These are phyloP conservation scores for Stromatinia cepivora DNA, from an alignment of 2,329 filamentous ascomycete species.

Conservation along the genomic window DNA sequence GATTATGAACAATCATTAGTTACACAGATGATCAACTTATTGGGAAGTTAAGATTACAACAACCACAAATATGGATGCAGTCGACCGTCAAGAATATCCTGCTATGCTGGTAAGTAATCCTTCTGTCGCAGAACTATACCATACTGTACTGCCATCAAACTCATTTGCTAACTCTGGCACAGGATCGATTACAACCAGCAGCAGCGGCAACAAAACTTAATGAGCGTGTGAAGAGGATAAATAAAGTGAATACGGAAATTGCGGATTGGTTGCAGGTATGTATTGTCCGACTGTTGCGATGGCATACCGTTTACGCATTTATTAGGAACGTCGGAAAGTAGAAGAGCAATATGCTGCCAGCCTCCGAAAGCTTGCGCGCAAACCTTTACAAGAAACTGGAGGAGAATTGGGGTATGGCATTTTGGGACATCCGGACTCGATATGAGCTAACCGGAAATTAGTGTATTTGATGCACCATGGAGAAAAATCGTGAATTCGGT, in stretches of 20 bases:
- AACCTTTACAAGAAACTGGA: conserved; percentile 70
- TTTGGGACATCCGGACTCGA: not conserved
- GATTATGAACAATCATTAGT: conserved; percentile 38
- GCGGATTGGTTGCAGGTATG: conserved; percentile 94
- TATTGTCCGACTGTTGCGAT: not conserved
- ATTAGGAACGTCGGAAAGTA: conserved; percentile 84
- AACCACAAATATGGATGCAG: conserved; percentile 62
- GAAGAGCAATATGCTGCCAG: conserved; percentile 87
- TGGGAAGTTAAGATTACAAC: conserved; percentile 16
- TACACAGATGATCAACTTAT: conserved; percentile 28
- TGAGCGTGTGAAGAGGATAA: conserved; percentile 85
- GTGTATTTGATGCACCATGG: conserved; percentile 90
- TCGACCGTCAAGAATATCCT: conserved; percentile 88
- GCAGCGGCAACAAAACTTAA: conserved; percentile 81
- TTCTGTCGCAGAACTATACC: conserved; percentile 27
- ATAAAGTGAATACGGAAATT: conserved; percentile 82
- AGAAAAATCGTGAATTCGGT: conserved; percentile 79
- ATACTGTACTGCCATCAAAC: conserved; percentile 31
- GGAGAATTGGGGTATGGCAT: conserved; percentile 81
- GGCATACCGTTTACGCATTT: conserved; percentile 32
- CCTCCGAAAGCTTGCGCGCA: conserved; percentile 76
- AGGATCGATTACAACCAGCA: conserved; percentile 78
- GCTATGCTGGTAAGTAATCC: conserved; percentile 76
- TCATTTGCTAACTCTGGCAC: conserved; percentile 24
- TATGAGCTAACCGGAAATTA: conserved; percentile 44